Percentiles rank a stretch among this genome's conserved stretches.
These are phyloP conservation scores for Alternaria sp. DNA, from an alignment of 2,329 filamentous ascomycete genomes.

Conservation along the genomic window DNA sequence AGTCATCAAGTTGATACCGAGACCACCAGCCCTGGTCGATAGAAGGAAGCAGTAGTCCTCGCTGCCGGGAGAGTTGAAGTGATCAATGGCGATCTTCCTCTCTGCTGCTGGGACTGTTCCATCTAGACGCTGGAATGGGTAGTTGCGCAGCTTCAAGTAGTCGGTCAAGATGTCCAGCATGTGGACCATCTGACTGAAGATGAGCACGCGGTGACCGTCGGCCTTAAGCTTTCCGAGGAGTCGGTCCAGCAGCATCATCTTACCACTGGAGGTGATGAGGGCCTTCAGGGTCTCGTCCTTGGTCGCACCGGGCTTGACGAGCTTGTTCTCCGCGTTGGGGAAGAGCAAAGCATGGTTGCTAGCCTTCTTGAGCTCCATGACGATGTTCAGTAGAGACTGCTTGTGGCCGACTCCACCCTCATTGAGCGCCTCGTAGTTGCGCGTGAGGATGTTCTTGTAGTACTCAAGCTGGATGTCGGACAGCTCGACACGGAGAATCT, in stretches of 20 bases:
- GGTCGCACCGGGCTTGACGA: conserved; percentile 78
- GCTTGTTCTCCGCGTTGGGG: conserved; percentile 87
- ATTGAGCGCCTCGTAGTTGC: conserved; percentile 93
- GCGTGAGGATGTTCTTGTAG: conserved; percentile 97
- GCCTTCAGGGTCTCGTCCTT: conserved; percentile 92
- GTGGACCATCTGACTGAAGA: conserved; percentile 99
- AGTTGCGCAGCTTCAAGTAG: conserved; percentile 90
- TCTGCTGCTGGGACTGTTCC: conserved; percentile 90
- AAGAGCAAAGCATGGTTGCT: conserved; percentile 99
- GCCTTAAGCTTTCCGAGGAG: conserved; percentile 92
- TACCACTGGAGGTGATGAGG: conserved; percentile 94
- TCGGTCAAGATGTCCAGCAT: conserved; percentile 97
- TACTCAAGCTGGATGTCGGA: conserved; percentile 97
- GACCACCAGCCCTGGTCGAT: conserved; percentile 91
- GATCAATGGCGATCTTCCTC: conserved; percentile 92
- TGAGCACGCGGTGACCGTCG: conserved; percentile 93
- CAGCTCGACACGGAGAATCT: conserved; percentile 96
- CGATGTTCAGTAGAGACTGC: conserved; percentile 94
- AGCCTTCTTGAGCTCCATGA: conserved; percentile 99
- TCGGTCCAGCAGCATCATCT: conserved; percentile 98
- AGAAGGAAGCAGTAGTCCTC: conserved; percentile 96
- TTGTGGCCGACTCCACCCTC: conserved; percentile 90
- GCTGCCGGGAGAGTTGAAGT: conserved; percentile 96
- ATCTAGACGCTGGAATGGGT: conserved; percentile 92
- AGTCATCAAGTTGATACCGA: conserved; percentile 99